These are phyloP conservation scores for Cephaloascus fragrans DNA, from an alignment of 805 yeast genomes.

Conservation along the genomic window DNA sequence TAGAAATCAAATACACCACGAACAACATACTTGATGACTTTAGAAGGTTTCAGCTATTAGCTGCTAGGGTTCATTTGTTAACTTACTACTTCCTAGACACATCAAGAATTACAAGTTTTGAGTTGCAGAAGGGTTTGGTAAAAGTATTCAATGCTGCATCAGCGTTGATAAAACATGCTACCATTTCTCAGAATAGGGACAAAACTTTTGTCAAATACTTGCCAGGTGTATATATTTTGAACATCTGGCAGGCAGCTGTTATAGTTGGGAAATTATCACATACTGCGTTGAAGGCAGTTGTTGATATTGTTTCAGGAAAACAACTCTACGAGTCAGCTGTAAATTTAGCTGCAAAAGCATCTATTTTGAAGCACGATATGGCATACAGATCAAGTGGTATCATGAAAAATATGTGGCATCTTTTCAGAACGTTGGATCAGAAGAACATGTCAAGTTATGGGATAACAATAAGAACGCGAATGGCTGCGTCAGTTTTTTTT, in stretches of 20 bases:
- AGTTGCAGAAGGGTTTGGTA: slow-evolving; percentile 63
- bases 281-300: slow-evolving; percentile 55
- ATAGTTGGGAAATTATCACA: slow-evolving; percentile 72
- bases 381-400: slow-evolving; percentile 90
- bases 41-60: slow-evolving; percentile 56
- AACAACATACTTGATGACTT: slow-evolving; percentile 47
- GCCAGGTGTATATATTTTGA: slow-evolving; percentile 74
- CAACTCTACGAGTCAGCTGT: slow-evolving; percentile 60
- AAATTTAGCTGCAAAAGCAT: slow-evolving; percentile 62
- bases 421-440: slow-evolving; percentile 60
- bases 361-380: slow-evolving; percentile 84
- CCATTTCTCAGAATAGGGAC: slow-evolving; percentile 47
- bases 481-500: slow-evolving; percentile 89
- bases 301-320: slow-evolving; percentile 68
- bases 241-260: slow-evolving; percentile 89
- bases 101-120: slow-evolving; percentile 37
- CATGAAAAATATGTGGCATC: slow-evolving; percentile 89
- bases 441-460: slow-evolving; percentile 28
- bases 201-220: slow-evolving; percentile 61
- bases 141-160: slow-evolving; percentile 75
- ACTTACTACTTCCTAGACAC: slow-evolving; percentile 76
- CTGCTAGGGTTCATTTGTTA: slow-evolving; percentile 73
- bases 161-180: slow-evolving; percentile 58
- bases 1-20: slow-evolving; percentile 49
- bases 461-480: slow-evolving; percentile 66